Base-by-base conservation (phyloP, 495 filamentous ascomycete species). In the Penicillium longicatenatum region DNA sequence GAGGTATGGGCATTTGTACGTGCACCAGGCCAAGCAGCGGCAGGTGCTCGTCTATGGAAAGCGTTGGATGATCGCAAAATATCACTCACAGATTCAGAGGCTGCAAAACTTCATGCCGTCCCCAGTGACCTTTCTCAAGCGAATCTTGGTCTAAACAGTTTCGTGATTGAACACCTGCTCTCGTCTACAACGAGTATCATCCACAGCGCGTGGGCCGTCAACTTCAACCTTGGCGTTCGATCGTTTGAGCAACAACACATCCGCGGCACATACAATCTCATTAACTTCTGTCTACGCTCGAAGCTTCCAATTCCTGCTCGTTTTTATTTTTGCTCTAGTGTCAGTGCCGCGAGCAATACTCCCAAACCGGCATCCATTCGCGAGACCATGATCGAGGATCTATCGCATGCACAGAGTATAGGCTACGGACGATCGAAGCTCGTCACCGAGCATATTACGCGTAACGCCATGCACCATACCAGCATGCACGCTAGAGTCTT, bases 181-280 rank as follows among this genome's bases (percentile, higher is more conserved):
- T 64, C 67, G 1, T 72, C 73, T 19, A 65, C 73, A 1, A 84
- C 81, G 0, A 63, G 74, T 0, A 71, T 87, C 30, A 79, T 88
- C 33, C 87, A 89, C 64, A 76, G 80, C 4, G 88, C 86, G 19
- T 90, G 87, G 87, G 80, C 84, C 0, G 88, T 90, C n/a, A 89
- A 90, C 67, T 90, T 90, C 74, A 87, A 83, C 54, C 73, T 85
- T 48, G 77, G 79, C n/a, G 75, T 88, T 1, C 64, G 74, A 9
- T 84, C 78, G 43, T 89, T 90, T 59, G 80, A 78, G 21, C 69
- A 73, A 31, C 79, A 84, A 24, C 83, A 86, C 60, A 80, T 90
- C 54, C 72, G 72, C 1, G 84, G 85, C 26, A 70, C 86, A 8
- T 69, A 70, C 6, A 82, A 86, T 52, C 78, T 90, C n/a, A 73